Evolutionary conservation across 257 asterid species (phyloP), one percentile per base, ranked within the genome.

Genomic region (Apocynum venetum): DNA sequence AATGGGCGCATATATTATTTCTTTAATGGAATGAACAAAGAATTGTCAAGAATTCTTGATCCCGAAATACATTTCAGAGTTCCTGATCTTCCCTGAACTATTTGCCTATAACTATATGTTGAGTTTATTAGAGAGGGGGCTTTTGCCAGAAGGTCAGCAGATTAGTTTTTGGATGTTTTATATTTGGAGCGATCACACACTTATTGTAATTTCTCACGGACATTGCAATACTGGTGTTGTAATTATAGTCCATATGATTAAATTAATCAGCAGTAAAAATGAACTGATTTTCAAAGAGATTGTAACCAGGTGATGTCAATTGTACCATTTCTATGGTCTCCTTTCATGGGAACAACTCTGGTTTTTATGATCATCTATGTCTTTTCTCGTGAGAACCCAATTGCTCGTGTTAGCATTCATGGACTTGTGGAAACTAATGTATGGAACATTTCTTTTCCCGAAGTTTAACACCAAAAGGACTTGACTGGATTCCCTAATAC

Each of bases 301-400:
- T 25, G 31, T 25, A 25, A 25, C 31, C 31, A 88, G 92, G 89
- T 79, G 8, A 79, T 83, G 41, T 81, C 85, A 38, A 69, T 25
- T 12, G 70, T 89, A 73, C 92, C 91, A 49, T 83, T 80, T 74
- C 72, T 86, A 20, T 83, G 90, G 92, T 78, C 81, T 40, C 82
- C 85, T 48, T 83, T 87, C 76, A 77, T 81, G 35, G 92, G 92
- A 20, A 79, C 90, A 6, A 82, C 86, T 1, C 43, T 89, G 63
- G 87, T 89, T 72, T 83, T 61, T 66, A 73, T 87, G 88, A 36
- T 89, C 25, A 84, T 66, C 11, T 89, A 89, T 43, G 78, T 85
- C 8, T 89, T 90, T 90, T 81, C 84, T 12, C 84, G 92, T 41
- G 92, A 89, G 70, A 86, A 85, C 79, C 89, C 89, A 60, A 85